Base-by-base conservation (phyloP, 2,329 filamentous ascomycete species). In the Tricladium varicosporioides region DNA sequence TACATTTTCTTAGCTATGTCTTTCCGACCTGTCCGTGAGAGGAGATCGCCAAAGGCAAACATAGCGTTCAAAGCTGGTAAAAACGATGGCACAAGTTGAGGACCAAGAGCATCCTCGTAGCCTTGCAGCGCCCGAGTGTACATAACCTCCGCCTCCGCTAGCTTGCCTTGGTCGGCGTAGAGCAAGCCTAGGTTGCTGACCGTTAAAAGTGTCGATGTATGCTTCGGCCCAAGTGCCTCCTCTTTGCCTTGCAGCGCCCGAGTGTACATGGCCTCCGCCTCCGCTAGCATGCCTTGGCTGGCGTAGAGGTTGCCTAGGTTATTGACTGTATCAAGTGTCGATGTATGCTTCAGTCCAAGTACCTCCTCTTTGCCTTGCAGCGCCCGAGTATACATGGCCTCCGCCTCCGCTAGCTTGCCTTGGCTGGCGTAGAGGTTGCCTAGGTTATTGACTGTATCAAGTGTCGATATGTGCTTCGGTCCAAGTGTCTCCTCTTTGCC, bases 81-180 rank as follows among this genome's bases (percentile, higher is more conserved):
- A 63, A 68, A 67, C 33, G 63, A 67, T n/a, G 60, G 61, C 56
- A 57, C 36, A 61, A 59, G 31, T 56, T 61, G 56, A 56, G n/a
- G 46, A 52, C 55, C 40, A 52, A 60, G 57, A 48, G 58, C 58
- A n/a, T 60, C 62, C 49, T n/a, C n/a, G n/a, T n/a, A n/a, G n/a
- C n/a, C n/a, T n/a, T n/a, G n/a, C n/a, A n/a, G n/a, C n/a, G n/a
- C 69, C 48, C 67, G 69, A 8, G 59, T 5, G 19, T 65, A 72
- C 64, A 72, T 72, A 1, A 54, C 55, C 60, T 71, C 63, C 10
- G 60, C 60, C 27, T 60, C 58, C 1, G 22, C 54, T 5, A 62
- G 54, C 60, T 60, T 58, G 51, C 57, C 61, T 59, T 65, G 58
- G 16, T 61, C 14, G 1, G 0, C 1, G 32, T 63, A 65, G 46